Base-by-base conservation (phyloP, 2,329 filamentous ascomycete species). In the Sclerotinia borealis region DNA sequence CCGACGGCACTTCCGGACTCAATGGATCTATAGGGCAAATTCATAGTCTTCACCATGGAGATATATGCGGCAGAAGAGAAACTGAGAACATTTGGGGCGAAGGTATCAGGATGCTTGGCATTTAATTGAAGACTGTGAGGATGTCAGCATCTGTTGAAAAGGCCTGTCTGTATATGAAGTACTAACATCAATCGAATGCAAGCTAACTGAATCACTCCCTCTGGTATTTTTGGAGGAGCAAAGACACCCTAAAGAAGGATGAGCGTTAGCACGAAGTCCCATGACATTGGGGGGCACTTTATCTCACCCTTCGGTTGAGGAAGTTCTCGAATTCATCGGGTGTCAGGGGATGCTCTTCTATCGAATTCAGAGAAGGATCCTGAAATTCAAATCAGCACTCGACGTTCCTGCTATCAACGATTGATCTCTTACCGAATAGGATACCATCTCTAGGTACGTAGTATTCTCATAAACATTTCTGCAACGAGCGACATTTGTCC, bases 1-100 rank as follows among this genome's bases (percentile, higher is more conserved):
- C 85, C 85, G 17, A 87, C 85, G 13, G 83, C 79, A 63, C 81
- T 80, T 25, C 79, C 81, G 22, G 82, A 81, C 73, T 88, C 85
- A 66, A 88, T 83, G 39, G 78, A 82, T 10, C 83, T 78, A 69
- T 79, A 81, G 1, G 85, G 84, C 49, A 87, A 76, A 64, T 76
- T 78, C 73, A 86, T 71, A 19, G 74, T 76, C 66, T 79, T 77
- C 25, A 86, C 80, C 85, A 88, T 87, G 54, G 75, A 75, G 67
- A 78, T 78, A 67, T 87, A 88, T 37, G 75, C 71, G 5, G 76
- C 70, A n/a, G 77, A 78, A 1, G 77, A 75, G 36, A 87, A 72
- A 25, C 83, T 85, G 64, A 88, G 79, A 66, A 81, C 76, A 65
- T 80, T 77, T 19, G 83, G 79, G 27, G 78, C 76, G 67, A 88